Percentiles rank a stretch among this genome's conserved stretches.
Evolutionary conservation across 2,329 filamentous ascomycete species (phyloP).

Genomic region (Talaromyces rugulosus): DNA sequence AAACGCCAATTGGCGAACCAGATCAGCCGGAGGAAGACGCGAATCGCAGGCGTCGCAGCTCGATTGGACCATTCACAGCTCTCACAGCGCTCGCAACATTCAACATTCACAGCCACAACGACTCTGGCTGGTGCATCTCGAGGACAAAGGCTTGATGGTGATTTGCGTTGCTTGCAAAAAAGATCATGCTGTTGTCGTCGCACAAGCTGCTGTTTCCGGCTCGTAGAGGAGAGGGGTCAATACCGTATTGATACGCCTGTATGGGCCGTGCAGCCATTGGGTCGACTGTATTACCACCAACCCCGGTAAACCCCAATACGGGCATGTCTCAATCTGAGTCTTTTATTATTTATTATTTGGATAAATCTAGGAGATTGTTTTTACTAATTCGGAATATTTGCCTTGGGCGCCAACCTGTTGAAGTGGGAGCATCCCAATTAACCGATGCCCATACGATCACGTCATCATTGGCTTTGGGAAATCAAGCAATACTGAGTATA

Average conservation of each 20-base stretch:
- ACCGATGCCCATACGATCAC: not conserved
- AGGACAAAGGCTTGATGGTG: not conserved
- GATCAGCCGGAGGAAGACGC: not conserved
- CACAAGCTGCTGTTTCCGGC: not conserved
- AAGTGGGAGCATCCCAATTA: not conserved
- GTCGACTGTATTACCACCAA: not conserved
- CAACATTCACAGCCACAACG: not conserved
- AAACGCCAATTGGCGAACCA: constrained; percentile 1
- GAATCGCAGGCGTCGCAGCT: not conserved
- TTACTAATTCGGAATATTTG: too few species aligned
- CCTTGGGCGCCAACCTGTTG: not conserved
- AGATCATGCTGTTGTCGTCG: not conserved
- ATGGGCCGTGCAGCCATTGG: not conserved
- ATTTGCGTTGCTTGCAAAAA: not conserved
- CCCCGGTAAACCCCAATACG: not conserved
- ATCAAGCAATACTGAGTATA: not conserved
- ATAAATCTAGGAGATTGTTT: not conserved
- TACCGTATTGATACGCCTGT: not conserved
- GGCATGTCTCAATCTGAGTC: not conserved
- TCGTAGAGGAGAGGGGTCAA: not conserved
- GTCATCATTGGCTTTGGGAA: not conserved
- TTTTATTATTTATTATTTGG: not conserved
- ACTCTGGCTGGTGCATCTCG: not conserved
- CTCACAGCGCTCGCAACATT: not conserved
- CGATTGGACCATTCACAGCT: not conserved